A percentile compares a stretch with the other conserved stretches of the same genome.
Evolutionary conservation across 2,329 filamentous ascomycete species (phyloP).

Genomic region (Aspergillus japonicus): DNA sequence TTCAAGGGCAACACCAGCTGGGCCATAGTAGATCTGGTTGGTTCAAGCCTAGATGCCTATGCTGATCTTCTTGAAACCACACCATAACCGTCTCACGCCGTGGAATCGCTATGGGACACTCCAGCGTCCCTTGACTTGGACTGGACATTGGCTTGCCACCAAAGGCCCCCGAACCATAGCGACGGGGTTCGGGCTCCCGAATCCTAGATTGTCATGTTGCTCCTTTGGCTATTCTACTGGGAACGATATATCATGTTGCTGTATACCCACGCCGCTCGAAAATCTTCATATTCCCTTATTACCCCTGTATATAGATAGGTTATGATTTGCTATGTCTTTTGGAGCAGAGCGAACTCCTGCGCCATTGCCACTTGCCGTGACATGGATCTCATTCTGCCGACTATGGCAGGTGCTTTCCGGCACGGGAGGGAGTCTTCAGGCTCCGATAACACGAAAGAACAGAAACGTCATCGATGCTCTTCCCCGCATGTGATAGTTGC

Average conservation of each 20-base stretch:
- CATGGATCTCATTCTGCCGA: not conserved
- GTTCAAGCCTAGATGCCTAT: conserved; percentile 48
- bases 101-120: not conserved
- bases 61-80: conserved; percentile 44
- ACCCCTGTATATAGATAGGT: conserved; percentile 24
- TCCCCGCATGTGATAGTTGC: not conserved
- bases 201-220: not conserved
- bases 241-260: conserved; percentile 18
- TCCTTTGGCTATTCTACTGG: conserved; percentile 2
- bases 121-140: not conserved
- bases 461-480: not conserved
- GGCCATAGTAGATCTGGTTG: conserved; percentile 50
- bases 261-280: conserved; percentile 22
- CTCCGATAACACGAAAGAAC: not conserved
- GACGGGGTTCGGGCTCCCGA: not conserved
- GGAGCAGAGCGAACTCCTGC: not conserved
- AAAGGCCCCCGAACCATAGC: not conserved
- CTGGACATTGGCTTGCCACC: not conserved
- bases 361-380: not conserved
- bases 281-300: not conserved
- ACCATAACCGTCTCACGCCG: not conserved
- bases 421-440: not conserved
- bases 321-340: not conserved
- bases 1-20: conserved; percentile 51
- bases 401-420: not conserved